Evolutionary conservation across 2,329 filamentous ascomycete genomes (phyloP).

Genomic region (Fusarium sp.): DNA sequence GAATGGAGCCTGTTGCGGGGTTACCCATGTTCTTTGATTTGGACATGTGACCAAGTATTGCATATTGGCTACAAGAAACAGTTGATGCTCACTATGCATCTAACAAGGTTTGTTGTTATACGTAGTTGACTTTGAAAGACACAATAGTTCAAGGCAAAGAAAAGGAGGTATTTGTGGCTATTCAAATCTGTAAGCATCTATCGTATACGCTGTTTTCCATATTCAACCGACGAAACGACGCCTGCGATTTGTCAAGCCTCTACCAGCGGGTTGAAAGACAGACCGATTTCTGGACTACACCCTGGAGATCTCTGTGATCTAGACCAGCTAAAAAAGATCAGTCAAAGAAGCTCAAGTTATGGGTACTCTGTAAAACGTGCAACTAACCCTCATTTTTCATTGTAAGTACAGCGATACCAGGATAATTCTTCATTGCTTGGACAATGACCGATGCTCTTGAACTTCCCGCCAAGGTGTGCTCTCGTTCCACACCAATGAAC

Average conservation of each 20-base stretch:
- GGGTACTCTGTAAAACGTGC: rapidly evolving
- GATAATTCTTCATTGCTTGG: not conserved
- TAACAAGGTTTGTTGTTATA: no score
- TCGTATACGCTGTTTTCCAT: no score
- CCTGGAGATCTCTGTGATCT: no score
- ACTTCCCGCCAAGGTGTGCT: rapidly evolving
- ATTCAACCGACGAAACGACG: no score
- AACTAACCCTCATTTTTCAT: rapidly evolving
- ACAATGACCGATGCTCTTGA: not conserved
- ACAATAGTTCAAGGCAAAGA: no score
- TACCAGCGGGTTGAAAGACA: no score
- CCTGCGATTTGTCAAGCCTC: no score
- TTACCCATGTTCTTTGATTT: not conserved
- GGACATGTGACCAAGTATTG: not conserved
- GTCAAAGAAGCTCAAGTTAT: not conserved
- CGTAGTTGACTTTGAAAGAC: no score
- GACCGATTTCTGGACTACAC: no score
- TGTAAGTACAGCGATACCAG: not conserved
- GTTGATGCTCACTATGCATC: no score
- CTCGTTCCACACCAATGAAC: rapidly evolving
- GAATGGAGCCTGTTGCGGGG: not conserved
- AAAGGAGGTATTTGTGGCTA: no score
- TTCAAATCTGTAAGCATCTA: no score
- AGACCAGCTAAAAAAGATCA: not conserved
- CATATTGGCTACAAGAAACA: not conserved